Evolutionary conservation across 2,329 filamentous ascomycete species (phyloP).

Genomic region (Hirsutella rhossiliensis): DNA sequence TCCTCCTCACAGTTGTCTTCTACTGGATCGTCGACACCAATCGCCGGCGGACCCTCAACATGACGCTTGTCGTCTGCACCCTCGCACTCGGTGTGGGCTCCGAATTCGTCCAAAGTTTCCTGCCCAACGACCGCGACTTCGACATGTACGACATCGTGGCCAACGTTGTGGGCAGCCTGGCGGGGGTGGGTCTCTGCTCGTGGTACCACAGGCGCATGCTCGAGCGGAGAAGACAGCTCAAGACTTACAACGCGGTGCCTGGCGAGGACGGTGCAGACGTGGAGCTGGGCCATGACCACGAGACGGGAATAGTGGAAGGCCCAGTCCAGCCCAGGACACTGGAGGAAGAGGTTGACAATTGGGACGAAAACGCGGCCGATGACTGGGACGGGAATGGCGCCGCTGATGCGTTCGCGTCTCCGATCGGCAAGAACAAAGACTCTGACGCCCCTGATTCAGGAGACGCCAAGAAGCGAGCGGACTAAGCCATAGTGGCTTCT

Average conservation of each 20-base stretch:
- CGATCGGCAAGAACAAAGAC: conserved; percentile 7
- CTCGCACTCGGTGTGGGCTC: conserved; percentile 57
- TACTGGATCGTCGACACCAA: conserved; percentile 96
- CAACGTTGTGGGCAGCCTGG: conserved; percentile 69
- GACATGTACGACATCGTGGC: conserved; percentile 81
- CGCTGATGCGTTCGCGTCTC: conserved; percentile 8
- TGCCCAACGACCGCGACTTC: conserved; percentile 60
- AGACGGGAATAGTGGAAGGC: conserved; percentile 46
- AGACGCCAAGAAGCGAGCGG: conserved; percentile 20
- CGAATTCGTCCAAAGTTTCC: conserved; percentile 61
- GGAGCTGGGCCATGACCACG: conserved; percentile 64
- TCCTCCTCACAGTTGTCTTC: conserved; percentile 74
- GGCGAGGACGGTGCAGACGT: conserved; percentile 55
- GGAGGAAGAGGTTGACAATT: conserved; percentile 81
- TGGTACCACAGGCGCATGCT: conserved; percentile 97
- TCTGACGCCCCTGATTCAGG: conserved; percentile 14
- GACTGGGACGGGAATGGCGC: conserved; percentile 43
- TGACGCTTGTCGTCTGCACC: conserved; percentile 74
- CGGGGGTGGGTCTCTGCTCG: conserved; percentile 60
- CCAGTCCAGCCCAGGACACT: conserved; percentile 28
- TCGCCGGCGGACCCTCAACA: conserved; percentile 70
- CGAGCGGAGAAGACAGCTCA: conserved; percentile 66
- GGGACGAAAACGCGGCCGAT: conserved; percentile 71
- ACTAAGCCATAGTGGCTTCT: conserved; percentile 9
- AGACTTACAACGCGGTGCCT: conserved; percentile 59